phyloP scores from a whole-genome alignment of 345 rosid species.

The Eucalyptus guilfoylei region DNA sequence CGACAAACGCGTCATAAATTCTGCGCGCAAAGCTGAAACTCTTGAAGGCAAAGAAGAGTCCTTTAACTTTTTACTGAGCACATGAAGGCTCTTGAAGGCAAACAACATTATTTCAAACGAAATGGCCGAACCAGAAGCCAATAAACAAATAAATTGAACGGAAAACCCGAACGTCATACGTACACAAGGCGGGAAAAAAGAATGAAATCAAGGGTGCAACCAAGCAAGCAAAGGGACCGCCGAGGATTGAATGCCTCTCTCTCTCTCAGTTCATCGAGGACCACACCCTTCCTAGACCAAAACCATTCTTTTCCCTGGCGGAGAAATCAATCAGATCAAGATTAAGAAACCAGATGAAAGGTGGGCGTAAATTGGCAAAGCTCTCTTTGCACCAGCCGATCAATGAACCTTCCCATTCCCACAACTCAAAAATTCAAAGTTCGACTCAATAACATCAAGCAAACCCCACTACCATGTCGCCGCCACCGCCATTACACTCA shows the following conservation, averaged over 20 bases:
- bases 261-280: background rate
- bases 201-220: background rate
- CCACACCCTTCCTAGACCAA: background rate
- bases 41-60: background rate
- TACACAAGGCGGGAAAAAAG: background rate
- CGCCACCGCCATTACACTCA: constrained; percentile 15
- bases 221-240: background rate
- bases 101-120: background rate
- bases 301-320: background rate
- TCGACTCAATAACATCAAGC: background rate
- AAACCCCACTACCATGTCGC: constrained; percentile 5
- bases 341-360: background rate
- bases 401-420: background rate
- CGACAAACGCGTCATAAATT: background rate
- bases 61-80: background rate
- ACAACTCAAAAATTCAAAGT: background rate
- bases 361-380: background rate
- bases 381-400: background rate
- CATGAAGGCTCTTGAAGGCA: background rate
- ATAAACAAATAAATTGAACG: background rate
- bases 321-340: background rate
- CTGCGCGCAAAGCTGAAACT: background rate
- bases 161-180: background rate
- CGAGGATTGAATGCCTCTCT: background rate
- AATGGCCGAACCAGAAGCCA: background rate